These are phyloP conservation scores for Pilatotrama ljubarskyi DNA, from an alignment of 768 basidiomycete genomes.

Conservation along the genomic window DNA sequence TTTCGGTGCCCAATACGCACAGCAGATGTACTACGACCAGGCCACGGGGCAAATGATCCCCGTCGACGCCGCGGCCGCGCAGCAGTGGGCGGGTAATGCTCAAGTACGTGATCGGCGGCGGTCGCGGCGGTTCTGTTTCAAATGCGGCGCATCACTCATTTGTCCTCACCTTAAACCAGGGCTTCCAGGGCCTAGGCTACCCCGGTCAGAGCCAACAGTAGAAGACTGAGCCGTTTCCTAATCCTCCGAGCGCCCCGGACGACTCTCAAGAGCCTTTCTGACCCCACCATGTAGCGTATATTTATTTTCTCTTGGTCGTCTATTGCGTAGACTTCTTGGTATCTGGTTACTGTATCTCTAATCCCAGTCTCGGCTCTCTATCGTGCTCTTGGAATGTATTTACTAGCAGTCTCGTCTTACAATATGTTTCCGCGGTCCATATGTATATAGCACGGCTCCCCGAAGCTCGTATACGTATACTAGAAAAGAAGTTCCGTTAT, in stretches of 20 bases:
- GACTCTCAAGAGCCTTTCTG: neutral
- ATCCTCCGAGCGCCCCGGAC: neutral
- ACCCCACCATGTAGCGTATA: constrained; percentile 16
- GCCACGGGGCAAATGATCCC: constrained; percentile 13
- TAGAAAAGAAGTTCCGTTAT: too few relatives aligned
- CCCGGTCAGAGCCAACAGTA: constrained; percentile 6
- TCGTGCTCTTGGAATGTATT: neutral
- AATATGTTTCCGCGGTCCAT: neutral
- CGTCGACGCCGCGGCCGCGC: constrained; percentile 4
- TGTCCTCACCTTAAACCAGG: neutral
- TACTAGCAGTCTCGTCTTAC: neutral
- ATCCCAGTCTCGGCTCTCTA: neutral
- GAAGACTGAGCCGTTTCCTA: neutral
- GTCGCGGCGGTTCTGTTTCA: neutral
- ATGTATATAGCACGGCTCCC: neutral
- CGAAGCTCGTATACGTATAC: too few relatives aligned
- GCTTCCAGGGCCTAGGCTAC: constrained; percentile 8
- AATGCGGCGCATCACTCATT: constrained; percentile 5
- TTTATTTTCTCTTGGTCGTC: constrained; percentile 4
- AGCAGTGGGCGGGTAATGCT: constrained; percentile 11
- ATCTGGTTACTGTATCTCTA: neutral
- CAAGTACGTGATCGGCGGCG: constrained; percentile 5
- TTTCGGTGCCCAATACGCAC: constrained; percentile 10
- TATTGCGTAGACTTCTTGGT: neutral
- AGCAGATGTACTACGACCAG: constrained; percentile 14